Percentiles rank a stretch among this genome's conserved stretches.
phyloP scores from a whole-genome alignment of 2,329 filamentous ascomycete species.

The Samsoniella hepiali region DNA sequence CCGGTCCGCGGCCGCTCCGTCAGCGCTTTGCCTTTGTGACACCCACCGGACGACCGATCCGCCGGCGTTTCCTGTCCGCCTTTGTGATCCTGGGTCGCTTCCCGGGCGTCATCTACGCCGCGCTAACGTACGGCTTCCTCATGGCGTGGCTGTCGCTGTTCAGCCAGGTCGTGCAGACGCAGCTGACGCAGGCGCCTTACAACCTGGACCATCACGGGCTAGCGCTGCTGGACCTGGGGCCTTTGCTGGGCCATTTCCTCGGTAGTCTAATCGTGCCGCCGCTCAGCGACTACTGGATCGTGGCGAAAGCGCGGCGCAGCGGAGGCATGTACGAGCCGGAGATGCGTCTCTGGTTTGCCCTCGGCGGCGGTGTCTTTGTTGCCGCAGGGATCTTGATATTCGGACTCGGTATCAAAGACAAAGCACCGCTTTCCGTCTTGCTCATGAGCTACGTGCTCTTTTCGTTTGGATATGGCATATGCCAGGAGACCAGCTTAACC shows the following conservation, averaged over 20 bases:
- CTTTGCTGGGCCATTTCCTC: slow-evolving; percentile 4
- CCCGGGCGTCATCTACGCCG: slow-evolving; percentile 12
- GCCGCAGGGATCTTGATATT: slow-evolving; percentile 5
- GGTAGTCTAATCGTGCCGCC: slow-evolving; percentile 1
- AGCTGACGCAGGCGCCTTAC: neutral
- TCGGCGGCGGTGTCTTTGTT: neutral
- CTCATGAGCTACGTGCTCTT: neutral
- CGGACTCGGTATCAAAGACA: neutral
- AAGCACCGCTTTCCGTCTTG: neutral
- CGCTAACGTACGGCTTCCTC: slow-evolving; percentile 11
- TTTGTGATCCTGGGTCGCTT: slow-evolving; percentile 9
- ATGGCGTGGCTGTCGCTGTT: slow-evolving; percentile 7
- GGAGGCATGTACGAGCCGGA: slow-evolving; percentile 14
- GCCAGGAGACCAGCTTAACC: slow-evolving; percentile 3
- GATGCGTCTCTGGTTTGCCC: slow-evolving; percentile 10
- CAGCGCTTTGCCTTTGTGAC: slow-evolving; percentile 8
- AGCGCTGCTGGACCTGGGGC: neutral
- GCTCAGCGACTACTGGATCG: slow-evolving; percentile 12
- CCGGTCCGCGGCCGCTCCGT: neutral
- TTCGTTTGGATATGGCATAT: neutral
- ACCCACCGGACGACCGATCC: neutral
- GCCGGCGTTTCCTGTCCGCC: neutral
- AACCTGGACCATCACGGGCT: neutral
- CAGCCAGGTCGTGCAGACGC: neutral
- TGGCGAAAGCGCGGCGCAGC: neutral